A percentile compares a stretch with the other conserved stretches of the same genome.
Evolutionary conservation across 2,329 filamentous ascomycete genomes (phyloP).

Genomic region (Fusarium xyrophilum): DNA sequence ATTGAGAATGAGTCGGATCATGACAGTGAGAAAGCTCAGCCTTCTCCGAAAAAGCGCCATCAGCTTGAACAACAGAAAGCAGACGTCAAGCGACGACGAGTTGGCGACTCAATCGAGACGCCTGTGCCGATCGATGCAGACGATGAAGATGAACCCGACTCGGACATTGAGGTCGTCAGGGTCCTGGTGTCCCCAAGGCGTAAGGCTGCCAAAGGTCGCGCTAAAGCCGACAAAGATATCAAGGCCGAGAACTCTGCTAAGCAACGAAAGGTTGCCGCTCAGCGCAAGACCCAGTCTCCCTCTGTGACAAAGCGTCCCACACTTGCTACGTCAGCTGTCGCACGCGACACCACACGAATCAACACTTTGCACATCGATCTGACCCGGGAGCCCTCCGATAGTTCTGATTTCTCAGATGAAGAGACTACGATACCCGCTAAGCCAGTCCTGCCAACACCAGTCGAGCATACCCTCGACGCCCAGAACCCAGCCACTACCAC

Average conservation of each 20-base stretch:
- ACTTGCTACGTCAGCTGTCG: background rate
- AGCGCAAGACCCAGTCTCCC: background rate
- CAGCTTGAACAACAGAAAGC: background rate
- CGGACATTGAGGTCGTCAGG: constrained; percentile 12
- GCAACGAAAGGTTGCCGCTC: background rate
- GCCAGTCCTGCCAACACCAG: background rate
- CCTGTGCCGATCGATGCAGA: background rate
- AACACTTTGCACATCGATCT: constrained; percentile 9
- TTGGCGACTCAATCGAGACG: background rate
- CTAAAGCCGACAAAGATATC: background rate
- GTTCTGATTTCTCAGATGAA: constrained; percentile 20
- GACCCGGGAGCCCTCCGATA: constrained; percentile 13
- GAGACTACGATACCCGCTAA: background rate
- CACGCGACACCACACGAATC: background rate
- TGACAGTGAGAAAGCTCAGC: constrained; percentile 26
- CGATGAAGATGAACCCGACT: background rate
- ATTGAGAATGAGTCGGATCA: constrained; percentile 24
- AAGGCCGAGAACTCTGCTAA: background rate
- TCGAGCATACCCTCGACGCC: background rate
- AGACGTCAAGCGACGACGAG: constrained; percentile 23
- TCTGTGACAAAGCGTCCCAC: background rate
- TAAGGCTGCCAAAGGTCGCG: background rate
- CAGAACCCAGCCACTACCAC: background rate
- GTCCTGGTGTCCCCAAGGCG: constrained; percentile 1
- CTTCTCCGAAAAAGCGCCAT: constrained; percentile 13